A percentile compares a stretch with the other conserved stretches of the same genome.
Evolutionary conservation across 192 early-diverging fungal species (phyloP).

Genomic region (Entophlyctis helioformis): DNA sequence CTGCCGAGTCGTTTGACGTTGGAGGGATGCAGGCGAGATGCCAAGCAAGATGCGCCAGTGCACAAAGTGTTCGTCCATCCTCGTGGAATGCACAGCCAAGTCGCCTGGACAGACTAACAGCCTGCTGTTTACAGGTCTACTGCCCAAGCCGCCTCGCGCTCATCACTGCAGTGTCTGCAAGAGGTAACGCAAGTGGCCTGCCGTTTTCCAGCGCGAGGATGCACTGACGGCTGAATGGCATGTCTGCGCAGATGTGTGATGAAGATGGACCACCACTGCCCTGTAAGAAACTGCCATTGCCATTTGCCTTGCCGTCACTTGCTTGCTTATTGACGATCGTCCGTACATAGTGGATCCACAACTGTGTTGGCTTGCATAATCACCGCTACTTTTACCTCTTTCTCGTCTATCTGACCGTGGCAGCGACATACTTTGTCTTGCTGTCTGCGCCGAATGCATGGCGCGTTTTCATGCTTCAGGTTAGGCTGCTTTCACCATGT

Average conservation of each 20-base stretch:
- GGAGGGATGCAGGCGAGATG: not conserved
- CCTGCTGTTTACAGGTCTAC: not conserved
- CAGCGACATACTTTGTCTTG: constrained; percentile 13
- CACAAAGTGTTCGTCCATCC: no score
- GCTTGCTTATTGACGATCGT: no score
- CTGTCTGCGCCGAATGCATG: no score
- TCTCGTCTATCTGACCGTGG: constrained; percentile 22
- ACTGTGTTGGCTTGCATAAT: constrained; percentile 38
- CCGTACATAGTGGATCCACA: constrained; percentile 18
- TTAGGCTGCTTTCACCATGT: constrained; percentile 7
- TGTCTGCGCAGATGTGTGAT: constrained; percentile 18
- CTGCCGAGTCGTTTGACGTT: not conserved
- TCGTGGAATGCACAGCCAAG: no score
- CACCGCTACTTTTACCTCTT: constrained; percentile 44
- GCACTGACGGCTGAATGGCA: not conserved
- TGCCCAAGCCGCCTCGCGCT: constrained; percentile 22
- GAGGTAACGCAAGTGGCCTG: not conserved
- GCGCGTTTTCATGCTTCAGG: constrained; percentile 2
- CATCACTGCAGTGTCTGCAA: constrained; percentile 34
- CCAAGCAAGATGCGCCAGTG: no score
- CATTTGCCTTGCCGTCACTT: no score
- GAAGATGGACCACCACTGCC: constrained; percentile 39
- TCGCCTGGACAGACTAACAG: no score
- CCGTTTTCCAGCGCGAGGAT: no score
- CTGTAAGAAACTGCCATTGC: constrained; percentile 2